These are phyloP conservation scores for Echinosophora koreensis DNA, from an alignment of 306 rosid species.

Conservation along the genomic window DNA sequence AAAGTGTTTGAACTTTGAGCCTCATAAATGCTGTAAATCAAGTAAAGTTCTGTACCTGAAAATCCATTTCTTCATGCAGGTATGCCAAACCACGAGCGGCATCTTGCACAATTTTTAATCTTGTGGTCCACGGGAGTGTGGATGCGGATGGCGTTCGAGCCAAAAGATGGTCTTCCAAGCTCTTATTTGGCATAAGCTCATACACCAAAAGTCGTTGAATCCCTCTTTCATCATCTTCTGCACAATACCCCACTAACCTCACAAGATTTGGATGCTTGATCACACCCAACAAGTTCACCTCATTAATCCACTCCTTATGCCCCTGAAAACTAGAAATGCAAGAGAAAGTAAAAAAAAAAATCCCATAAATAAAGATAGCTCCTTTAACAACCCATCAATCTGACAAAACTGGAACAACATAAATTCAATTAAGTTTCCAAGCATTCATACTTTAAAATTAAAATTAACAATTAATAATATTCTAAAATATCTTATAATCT, in stretches of 20 bases:
- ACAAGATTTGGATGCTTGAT: conserved; percentile 93
- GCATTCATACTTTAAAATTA: not conserved
- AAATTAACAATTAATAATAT: not conserved
- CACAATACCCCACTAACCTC: conserved; percentile 88
- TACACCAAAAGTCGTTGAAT: conserved; percentile 92
- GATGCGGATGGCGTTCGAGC: conserved; percentile 59
- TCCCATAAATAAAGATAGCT: conserved; percentile 38
- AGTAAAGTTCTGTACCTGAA: conserved; percentile 65
- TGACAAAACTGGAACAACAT: not conserved
- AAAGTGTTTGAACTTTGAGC: not conserved
- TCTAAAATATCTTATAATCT: no score
- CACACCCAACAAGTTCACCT: conserved; percentile 89
- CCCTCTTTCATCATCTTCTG: conserved; percentile 99
- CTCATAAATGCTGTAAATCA: not conserved
- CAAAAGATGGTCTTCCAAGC: conserved; percentile 93
- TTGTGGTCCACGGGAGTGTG: conserved; percentile 70
- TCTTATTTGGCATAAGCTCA: conserved; percentile 85
- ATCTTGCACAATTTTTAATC: conserved; percentile 82
- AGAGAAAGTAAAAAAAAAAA: conserved; percentile 7
- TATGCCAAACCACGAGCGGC: conserved; percentile 97
- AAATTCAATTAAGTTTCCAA: not conserved
- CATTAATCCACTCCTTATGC: conserved; percentile 97
- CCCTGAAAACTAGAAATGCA: conserved; percentile 84
- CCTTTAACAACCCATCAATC: not conserved
- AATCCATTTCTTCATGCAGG: conserved; percentile 98